phyloP scores from a whole-genome alignment of 495 filamentous ascomycete species.

The Lentithecium fluviatile region DNA sequence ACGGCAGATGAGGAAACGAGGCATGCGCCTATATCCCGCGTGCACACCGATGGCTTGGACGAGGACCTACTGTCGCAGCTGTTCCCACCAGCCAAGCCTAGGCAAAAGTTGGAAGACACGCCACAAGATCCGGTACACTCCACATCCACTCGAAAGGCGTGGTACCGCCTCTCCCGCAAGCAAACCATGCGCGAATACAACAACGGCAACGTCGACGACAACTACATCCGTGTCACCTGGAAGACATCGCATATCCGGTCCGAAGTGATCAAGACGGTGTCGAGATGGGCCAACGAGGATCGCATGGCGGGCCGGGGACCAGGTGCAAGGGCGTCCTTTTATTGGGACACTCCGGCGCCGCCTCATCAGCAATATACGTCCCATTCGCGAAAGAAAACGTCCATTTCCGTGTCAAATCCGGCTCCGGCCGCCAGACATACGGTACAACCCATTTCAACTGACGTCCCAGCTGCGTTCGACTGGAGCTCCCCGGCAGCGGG shows the following conservation, averaged over 20 bases:
- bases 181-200: conserved; percentile 38
- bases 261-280: conserved; percentile 29
- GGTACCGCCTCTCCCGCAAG: conserved; percentile 36
- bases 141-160: conserved; percentile 34
- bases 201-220: conserved; percentile 30
- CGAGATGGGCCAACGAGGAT: conserved; percentile 30
- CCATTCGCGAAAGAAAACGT: conserved; percentile 15
- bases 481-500: too few species aligned
- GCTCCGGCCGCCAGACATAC: background rate
- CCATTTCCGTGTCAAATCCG: background rate
- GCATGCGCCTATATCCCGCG: background rate
- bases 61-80: conserved; percentile 17
- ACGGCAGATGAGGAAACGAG: background rate
- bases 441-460: background rate
- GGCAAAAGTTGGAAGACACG: background rate
- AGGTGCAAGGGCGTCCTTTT: conserved; percentile 18
- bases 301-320: conserved; percentile 27
- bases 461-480: background rate
- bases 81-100: conserved; percentile 14
- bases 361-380: background rate
- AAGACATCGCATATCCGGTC: conserved; percentile 23
- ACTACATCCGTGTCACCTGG: conserved; percentile 36
- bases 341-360: conserved; percentile 26
- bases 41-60: conserved; percentile 5
- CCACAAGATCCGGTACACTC: conserved; percentile 30